Base-by-base conservation (phyloP, 208 protist genomes). In the Kentomonas sorsogonicus region DNA sequence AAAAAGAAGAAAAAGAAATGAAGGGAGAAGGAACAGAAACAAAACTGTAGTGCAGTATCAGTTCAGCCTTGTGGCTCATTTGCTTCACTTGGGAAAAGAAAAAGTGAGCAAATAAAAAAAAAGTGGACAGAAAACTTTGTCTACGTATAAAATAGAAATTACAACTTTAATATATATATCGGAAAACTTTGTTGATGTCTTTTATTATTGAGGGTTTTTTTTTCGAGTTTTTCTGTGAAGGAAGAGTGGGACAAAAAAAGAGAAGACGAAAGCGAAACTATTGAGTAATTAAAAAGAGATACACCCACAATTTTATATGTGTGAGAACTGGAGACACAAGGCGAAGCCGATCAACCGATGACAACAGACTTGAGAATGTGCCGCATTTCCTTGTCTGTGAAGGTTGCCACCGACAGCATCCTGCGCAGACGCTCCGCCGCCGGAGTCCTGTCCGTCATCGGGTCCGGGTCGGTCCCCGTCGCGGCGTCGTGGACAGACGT, bases 81-180 rank as follows among this genome's bases (percentile, higher is more conserved):
- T 5, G 38, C 13, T 51, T 36, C 47, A 45, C 18, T 53, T 25
- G 51, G 23, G 16, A 2, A 55, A 68, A 53, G 50, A 53, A 54
- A 46, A 26, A 4, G 47, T 9, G 36, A 10, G 26, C n/a, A 29
- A 51, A 38, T 40, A 46, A 48, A 53, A 50, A 56, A 58, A 66
- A 3, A 48, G 30, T 46, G 5, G 48, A 55, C 52, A 36, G 16
- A 15, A 10, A 10, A 41, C 25, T 58, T 11, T 29, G 3, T 20
- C 18, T 52, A n/a, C n/a, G 18, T 36, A 52, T 36, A 52, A 52
- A 52, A 52, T 36, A 52, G 34, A 11, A 52, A 33, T 36, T 22
- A 52, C 43, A 48, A 20, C n/a, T 20, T 48, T 48, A 27, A 27
- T n/a, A n/a, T 30, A 15, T 4, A 33, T 29, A 11, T 10, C n/a